A percentile compares a stretch with the other conserved stretches of the same genome.
These are phyloP conservation scores for Populus hybrid DNA, from an alignment of 441 rosid genomes.

Conservation along the genomic window DNA sequence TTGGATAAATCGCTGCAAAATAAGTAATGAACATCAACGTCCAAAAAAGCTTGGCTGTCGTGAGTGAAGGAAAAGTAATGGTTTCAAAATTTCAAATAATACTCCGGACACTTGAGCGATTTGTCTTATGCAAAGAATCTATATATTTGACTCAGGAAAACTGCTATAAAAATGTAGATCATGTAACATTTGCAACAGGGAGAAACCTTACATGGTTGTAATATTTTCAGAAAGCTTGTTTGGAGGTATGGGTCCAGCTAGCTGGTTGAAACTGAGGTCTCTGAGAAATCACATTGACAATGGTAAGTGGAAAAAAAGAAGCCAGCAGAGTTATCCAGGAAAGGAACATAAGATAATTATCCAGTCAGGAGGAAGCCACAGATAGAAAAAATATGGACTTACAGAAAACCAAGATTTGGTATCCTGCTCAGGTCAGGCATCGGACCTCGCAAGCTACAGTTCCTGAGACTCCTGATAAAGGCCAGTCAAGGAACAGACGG, in stretches of 20 bases:
- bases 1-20: constrained; percentile 69
- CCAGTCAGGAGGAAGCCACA: not conserved
- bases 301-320: not conserved
- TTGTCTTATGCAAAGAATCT: not conserved
- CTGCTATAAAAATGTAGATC: constrained; percentile 12
- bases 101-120: not conserved
- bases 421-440: constrained; percentile 86
- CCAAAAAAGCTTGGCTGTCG: constrained; percentile 14
- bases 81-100: not conserved
- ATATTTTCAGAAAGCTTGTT: constrained; percentile 61
- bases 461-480: constrained; percentile 80
- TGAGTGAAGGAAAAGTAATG: not conserved
- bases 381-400: constrained; percentile 32
- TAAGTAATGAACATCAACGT: constrained; percentile 18
- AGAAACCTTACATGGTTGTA: constrained; percentile 79
- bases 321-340: constrained; percentile 10
- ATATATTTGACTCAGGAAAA: constrained; percentile 1
- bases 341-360: not conserved
- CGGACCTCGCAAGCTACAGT: constrained; percentile 81
- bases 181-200: constrained; percentile 9
- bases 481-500: constrained; percentile 24
- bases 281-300: constrained; percentile 42
- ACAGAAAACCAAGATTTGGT: constrained; percentile 80
- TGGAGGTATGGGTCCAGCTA: constrained; percentile 73
- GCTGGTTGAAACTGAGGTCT: constrained; percentile 79